Base-by-base conservation (phyloP, 495 filamentous ascomycete genomes). In the Astrothelium macrocarpum region DNA sequence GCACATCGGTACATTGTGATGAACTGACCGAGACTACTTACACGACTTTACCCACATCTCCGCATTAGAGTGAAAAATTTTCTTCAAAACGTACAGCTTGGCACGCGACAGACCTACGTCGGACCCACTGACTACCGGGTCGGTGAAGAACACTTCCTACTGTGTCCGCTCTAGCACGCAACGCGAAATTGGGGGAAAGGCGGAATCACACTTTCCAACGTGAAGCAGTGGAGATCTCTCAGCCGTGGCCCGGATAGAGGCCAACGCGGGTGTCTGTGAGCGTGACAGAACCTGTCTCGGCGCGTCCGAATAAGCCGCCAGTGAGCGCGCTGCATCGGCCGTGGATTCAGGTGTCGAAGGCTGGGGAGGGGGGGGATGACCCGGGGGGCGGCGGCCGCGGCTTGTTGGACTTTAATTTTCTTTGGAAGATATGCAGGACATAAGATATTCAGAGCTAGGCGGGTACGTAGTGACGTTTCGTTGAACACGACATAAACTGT, bases 381-480 rank as follows among this genome's bases (percentile, higher is more conserved):
- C 49, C 20, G 9, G 49, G 23, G n/a, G n/a, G n/a, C n/a, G n/a
- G n/a, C n/a, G n/a, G 49, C 49, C 49, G 25, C 49, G 49, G 2
- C n/a, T 28, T 56, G 49, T 56, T 56, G 49, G 49, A 7, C 29
- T 28, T 56, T 0, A n/a, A n/a, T n/a, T n/a, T n/a, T n/a, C n/a
- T n/a, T n/a, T n/a, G n/a, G 49, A 56, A 56, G 49, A 56, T 56
- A 56, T 56, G 49, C 49, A 56, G 29, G 49, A 56, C 49, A 56
- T 56, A 56, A 56, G 25, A 56, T 26, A 56, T 56, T 28, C 49
- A 9, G 49, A 29, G 5, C 18, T 1, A n/a, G n/a, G n/a, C n/a
- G n/a, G n/a, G n/a, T n/a, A n/a, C n/a, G n/a, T n/a, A n/a, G n/a
- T n/a, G n/a, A n/a, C n/a, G n/a, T n/a, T n/a, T n/a, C n/a, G n/a